These are phyloP conservation scores for Pestalotiopsis sp. DNA, from an alignment of 2,329 filamentous ascomycete genomes.

Conservation along the genomic window DNA sequence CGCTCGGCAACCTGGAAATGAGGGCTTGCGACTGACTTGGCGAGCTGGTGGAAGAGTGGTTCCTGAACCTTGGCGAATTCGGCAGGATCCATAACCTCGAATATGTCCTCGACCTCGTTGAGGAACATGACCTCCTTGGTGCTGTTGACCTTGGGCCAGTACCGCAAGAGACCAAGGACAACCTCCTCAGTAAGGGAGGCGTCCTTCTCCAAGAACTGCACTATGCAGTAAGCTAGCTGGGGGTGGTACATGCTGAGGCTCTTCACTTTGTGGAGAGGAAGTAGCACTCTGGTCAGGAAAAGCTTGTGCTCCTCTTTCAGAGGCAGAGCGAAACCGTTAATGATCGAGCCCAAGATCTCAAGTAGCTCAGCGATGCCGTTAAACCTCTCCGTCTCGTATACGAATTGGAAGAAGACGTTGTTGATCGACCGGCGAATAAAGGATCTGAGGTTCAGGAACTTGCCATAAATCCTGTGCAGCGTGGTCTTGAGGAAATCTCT, in stretches of 20 bases:
- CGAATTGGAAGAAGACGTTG: conserved; percentile 99
- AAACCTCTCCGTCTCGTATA: conserved; percentile 97
- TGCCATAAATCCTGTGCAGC: conserved; percentile 95
- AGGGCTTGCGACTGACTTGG: conserved; percentile 96
- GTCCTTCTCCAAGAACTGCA: conserved; percentile 98
- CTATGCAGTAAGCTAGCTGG: conserved; percentile 97
- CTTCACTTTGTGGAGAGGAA: conserved; percentile 97
- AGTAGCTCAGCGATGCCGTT: conserved; percentile 97
- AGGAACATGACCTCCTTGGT: conserved; percentile 99
- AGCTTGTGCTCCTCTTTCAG: conserved; percentile 99
- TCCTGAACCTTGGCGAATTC: conserved; percentile 99
- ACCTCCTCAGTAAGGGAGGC: conserved; percentile 97
- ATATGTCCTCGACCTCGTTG: conserved; percentile 99
- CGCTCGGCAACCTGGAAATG: conserved; percentile 99
- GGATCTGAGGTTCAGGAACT: conserved; percentile 95
- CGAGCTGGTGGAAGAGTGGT: conserved; percentile 93
- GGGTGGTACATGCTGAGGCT: conserved; percentile 99
- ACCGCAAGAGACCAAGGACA: conserved; percentile 89
- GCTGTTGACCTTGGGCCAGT: conserved; percentile 99
- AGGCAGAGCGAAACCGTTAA: conserved; percentile 96
- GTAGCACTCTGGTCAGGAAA: conserved; percentile 89
- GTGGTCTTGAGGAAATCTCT: conserved; percentile 98
- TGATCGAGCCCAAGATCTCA: conserved; percentile 97
- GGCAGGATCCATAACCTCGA: conserved; percentile 98
- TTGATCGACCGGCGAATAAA: conserved; percentile 99